Conservation (phyloP, 768 basidiomycete genomes). For the Amylocystis lapponica region DNA sequence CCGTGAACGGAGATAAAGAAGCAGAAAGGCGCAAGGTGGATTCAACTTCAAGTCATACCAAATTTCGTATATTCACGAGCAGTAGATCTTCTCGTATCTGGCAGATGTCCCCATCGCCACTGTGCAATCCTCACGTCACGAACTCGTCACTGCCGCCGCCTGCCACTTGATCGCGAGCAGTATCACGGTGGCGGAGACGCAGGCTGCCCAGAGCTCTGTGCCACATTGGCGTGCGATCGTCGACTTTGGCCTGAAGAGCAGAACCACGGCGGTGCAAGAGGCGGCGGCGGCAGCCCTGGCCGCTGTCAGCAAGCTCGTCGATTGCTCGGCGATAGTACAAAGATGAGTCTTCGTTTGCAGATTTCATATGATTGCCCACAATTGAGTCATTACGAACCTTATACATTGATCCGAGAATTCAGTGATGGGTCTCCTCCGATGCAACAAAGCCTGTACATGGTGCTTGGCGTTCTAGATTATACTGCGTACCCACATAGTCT, state of each 20-base stretch:
- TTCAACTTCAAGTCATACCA: too few relatives aligned
- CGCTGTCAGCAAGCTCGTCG: constrained; percentile 59
- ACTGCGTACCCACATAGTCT: constrained; percentile 47
- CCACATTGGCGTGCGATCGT: constrained; percentile 66
- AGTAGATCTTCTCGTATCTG: constrained; percentile 64
- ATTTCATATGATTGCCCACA: background rate
- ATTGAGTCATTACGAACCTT: too few relatives aligned
- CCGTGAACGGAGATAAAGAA: constrained; percentile 3
- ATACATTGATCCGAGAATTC: constrained; percentile 53
- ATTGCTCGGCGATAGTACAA: constrained; percentile 55
- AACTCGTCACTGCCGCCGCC: constrained; percentile 63
- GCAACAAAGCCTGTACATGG: constrained; percentile 69
- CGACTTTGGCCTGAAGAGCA: constrained; percentile 67
- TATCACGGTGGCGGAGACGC: constrained; percentile 52
- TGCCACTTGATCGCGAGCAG: constrained; percentile 66
- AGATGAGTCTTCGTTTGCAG: constrained; percentile 55
- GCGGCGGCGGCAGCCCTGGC: constrained; percentile 69
- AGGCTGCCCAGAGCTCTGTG: constrained; percentile 28
- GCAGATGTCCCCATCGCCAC: constrained; percentile 49
- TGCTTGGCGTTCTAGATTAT: constrained; percentile 69
- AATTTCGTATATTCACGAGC: background rate
- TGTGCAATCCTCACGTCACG: constrained; percentile 61
- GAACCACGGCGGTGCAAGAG: constrained; percentile 60
- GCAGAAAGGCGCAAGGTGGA: constrained; percentile 38
- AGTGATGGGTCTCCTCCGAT: constrained; percentile 41